Evolutionary conservation across 495 filamentous ascomycete species (phyloP), one percentile per base, ranked within the genome.

Genomic region (Penicillium cinerascens): DNA sequence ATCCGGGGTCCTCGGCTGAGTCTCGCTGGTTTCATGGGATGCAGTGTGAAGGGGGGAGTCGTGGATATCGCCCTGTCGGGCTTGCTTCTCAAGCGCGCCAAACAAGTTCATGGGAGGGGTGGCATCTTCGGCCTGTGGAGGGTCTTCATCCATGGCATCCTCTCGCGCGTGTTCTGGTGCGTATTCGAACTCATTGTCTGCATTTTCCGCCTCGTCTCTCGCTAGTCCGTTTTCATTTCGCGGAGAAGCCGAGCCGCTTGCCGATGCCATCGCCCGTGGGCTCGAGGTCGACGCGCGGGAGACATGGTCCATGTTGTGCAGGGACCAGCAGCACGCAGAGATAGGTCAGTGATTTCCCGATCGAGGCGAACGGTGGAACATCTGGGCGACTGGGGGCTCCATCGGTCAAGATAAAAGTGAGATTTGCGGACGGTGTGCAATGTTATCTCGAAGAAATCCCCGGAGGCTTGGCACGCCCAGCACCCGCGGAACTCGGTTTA

Each of bases 241-340:
- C 23, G 54, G 57, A 9, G 52, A 54, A 23, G 37, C 51, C 16
- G 47, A 45, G n/a, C 49, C 56, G 27, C 26, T 42, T 44, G 52
- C 50, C 36, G 61, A 52, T 15, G 52, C 58, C 42, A 43, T 25
- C 23, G 59, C 54, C 38, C 43, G 60, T 46, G 44, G 44, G 54
- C 47, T 67, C 44, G 58, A 57, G 44, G 58, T 56, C 21, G 59
- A 65, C 40, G 54, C 56, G 45, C 61, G 51, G 38, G 57, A 56
- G 49, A 52, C 65, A 72, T 70, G 58, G 51, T 65, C 65, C 71
- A 74, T 74, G 20, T 59, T 62, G 50, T 45, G 46, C 52, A 46
- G 36, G 44, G 29, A 54, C 40, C 35, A 48, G 39, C 23, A 26
- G 29, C 20, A 44, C 21, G 36, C 15, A 36, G 27, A 22, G 23